These are phyloP conservation scores for Boletus coccyginus DNA, from an alignment of 768 basidiomycete genomes.

Conservation along the genomic window DNA sequence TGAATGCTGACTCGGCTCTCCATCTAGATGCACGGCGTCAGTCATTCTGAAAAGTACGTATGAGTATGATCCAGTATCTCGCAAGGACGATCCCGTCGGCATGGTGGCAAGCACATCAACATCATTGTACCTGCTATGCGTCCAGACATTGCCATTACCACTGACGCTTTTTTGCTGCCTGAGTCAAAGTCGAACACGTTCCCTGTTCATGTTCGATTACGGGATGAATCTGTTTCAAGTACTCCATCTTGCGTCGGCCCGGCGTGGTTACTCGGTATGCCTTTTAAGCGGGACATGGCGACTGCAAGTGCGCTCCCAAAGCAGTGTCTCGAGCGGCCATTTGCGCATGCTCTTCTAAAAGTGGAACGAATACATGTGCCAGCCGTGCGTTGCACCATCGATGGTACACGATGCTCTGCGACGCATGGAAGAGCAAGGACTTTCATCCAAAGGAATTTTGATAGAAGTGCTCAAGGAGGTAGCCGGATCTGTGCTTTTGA, in stretches of 20 bases:
- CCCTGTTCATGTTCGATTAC: too few species aligned
- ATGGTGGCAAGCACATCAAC: neutral
- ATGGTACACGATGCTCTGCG: slow-evolving; percentile 5
- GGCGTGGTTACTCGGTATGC: slow-evolving; percentile 10
- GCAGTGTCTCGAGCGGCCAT: slow-evolving; percentile 1
- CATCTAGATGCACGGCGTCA: neutral
- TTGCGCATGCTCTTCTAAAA: neutral
- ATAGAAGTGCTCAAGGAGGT: neutral
- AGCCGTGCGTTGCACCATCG: neutral
- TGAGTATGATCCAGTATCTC: neutral
- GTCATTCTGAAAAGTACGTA: slow-evolving; percentile 2
- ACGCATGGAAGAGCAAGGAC: neutral
- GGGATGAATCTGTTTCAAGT: neutral
- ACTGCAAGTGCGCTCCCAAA: neutral
- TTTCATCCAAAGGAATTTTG: neutral
- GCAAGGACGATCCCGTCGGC: neutral
- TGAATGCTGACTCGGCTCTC: neutral
- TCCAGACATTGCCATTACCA: neutral
- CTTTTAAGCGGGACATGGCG: neutral
- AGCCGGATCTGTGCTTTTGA: neutral
- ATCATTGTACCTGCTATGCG: neutral
- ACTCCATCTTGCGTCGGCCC: slow-evolving; percentile 1
- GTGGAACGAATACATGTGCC: neutral
- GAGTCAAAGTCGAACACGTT: neutral
- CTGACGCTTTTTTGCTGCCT: neutral